Conservation (phyloP, 2,329 filamentous ascomycete species). For the Teratosphaeria gauchensis region DNA sequence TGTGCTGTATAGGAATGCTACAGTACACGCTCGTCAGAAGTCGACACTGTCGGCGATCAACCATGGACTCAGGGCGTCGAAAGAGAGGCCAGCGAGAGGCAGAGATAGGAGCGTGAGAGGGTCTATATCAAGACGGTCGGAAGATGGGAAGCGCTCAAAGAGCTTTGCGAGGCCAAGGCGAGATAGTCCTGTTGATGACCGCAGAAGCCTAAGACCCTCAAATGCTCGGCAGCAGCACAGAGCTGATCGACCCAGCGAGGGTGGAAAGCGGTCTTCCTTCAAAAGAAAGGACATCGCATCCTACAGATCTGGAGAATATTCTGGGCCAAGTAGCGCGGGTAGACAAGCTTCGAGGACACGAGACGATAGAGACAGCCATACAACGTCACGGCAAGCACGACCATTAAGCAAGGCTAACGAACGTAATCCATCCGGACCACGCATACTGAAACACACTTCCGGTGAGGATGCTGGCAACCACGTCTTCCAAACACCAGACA, state of each 20-base stretch:
- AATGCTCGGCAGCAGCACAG: background rate
- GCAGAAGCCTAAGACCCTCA: background rate
- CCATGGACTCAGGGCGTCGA: slow-evolving; percentile 46
- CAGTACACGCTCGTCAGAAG: background rate
- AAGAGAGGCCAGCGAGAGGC: background rate
- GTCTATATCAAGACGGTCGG: background rate
- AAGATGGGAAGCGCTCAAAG: background rate
- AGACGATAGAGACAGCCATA: background rate
- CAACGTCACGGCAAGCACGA: background rate
- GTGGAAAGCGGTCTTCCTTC: background rate
- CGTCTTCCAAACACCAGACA: background rate
- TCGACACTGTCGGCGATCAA: slow-evolving; percentile 62
- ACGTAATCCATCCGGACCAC: background rate
- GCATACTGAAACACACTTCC: background rate
- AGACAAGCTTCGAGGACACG: background rate
- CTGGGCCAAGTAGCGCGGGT: too few species aligned
- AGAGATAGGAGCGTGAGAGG: background rate
- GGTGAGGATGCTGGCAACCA: background rate
- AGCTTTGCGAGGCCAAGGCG: background rate
- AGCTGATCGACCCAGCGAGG: background rate
- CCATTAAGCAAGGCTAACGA: background rate
- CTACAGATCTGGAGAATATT: background rate
- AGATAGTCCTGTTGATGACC: background rate
- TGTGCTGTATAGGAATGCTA: background rate
- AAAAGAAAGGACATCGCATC: background rate